phyloP scores from a whole-genome alignment of 2,329 filamentous ascomycete genomes.

The Decorospora gaudefroyi region DNA sequence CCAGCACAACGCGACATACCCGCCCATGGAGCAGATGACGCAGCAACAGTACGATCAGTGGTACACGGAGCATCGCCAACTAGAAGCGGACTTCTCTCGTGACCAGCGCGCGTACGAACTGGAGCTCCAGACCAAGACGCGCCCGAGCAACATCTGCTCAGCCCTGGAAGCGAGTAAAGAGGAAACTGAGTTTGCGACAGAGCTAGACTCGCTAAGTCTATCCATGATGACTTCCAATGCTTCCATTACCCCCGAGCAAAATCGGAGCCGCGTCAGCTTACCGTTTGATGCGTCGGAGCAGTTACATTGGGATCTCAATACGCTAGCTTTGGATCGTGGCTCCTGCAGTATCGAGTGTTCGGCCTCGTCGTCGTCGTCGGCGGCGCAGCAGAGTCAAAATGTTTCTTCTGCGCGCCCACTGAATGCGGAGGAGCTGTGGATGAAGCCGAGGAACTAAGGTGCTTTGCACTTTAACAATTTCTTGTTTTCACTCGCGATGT shows the following conservation, averaged over 20 bases:
- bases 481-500: not conserved
- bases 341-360: conserved; percentile 43
- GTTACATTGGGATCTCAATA: conserved; percentile 43
- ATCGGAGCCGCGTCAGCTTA: conserved; percentile 31
- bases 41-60: conserved; percentile 41
- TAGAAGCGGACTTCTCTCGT: conserved; percentile 35
- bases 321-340: conserved; percentile 39
- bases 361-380: too few relatives aligned
- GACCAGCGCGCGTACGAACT: conserved; percentile 36
- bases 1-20: conserved; percentile 36
- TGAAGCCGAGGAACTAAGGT: conserved; percentile 25
- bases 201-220: conserved; percentile 41
- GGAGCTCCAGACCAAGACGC: conserved; percentile 29
- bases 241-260: conserved; percentile 7
- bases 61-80: conserved; percentile 36
- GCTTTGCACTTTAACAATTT: too few relatives aligned
- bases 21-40: conserved; percentile 36
- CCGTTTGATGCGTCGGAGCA: conserved; percentile 43
- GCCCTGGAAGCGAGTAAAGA: conserved; percentile 38
- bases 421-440: conserved; percentile 34
- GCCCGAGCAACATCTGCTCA: conserved; percentile 40
- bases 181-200: conserved; percentile 38
- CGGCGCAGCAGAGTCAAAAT: conserved; percentile 15
- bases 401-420: conserved; percentile 16
- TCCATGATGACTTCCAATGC: conserved; percentile 34